These are phyloP conservation scores for Myxozyma kluyveri DNA, from an alignment of 805 yeast species.

Conservation along the genomic window DNA sequence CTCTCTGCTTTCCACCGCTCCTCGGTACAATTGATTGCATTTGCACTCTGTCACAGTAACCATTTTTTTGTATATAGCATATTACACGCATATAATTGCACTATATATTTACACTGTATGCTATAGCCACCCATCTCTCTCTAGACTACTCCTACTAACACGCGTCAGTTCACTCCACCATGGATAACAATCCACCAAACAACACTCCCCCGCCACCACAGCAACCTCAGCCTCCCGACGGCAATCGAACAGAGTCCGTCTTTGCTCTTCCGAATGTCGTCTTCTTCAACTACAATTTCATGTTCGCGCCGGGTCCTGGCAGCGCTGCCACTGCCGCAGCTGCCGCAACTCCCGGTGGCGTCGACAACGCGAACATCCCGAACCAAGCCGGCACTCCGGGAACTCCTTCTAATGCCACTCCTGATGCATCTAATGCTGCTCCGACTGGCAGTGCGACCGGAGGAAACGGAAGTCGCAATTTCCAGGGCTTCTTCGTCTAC, in stretches of 20 bases:
- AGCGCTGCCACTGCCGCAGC: not conserved
- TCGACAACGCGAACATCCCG: not conserved
- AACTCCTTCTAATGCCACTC: too few species aligned
- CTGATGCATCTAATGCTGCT: too few species aligned
- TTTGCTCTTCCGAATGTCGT: slow-evolving; percentile 9
- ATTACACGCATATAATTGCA: too few species aligned
- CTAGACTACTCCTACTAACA: not conserved
- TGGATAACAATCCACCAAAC: not conserved
- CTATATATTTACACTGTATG: too few species aligned
- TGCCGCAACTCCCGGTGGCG: not conserved
- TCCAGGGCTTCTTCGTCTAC: slow-evolving; percentile 22
- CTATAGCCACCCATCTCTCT: too few species aligned
- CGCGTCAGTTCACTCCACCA: slow-evolving; percentile 1
- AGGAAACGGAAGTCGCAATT: not conserved
- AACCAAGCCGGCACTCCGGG: not conserved
- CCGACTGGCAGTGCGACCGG: not conserved
- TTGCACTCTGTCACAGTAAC: too few species aligned
- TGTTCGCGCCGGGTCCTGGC: slow-evolving; percentile 11
- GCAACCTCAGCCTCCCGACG: slow-evolving; percentile 8
- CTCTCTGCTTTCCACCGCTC: too few species aligned
- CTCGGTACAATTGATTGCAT: too few species aligned
- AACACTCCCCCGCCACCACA: not conserved
- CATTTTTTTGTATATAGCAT: too few species aligned
- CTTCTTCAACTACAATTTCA: slow-evolving; percentile 24
- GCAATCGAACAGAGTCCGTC: not conserved